A percentile compares a stretch with the other conserved stretches of the same genome.
Conservation (phyloP, 768 basidiomycete species). For the Neoboletus magnificus region DNA sequence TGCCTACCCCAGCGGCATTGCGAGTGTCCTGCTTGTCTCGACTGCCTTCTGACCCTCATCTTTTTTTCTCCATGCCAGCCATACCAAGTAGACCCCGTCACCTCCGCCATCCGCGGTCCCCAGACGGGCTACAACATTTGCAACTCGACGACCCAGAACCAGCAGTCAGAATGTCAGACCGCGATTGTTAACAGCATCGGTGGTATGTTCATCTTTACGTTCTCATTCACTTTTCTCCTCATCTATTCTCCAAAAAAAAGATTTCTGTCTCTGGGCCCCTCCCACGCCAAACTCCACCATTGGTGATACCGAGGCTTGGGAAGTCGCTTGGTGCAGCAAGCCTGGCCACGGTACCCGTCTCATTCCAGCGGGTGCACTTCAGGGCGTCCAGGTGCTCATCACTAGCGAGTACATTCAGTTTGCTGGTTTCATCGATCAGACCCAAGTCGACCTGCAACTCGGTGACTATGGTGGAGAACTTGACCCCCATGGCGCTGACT, state of each 20-base stretch:
- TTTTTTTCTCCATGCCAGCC: slow-evolving; percentile 35
- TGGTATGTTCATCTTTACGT: slow-evolving; percentile 23
- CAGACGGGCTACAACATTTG: slow-evolving; percentile 67
- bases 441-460: slow-evolving; percentile 45
- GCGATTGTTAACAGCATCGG: slow-evolving; percentile 53
- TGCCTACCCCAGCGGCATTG: slow-evolving; percentile 42
- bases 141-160: slow-evolving; percentile 64
- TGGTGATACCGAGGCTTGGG: slow-evolving; percentile 61
- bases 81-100: slow-evolving; percentile 45
- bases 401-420: slow-evolving; percentile 58
- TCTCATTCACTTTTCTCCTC: slow-evolving; percentile 9
- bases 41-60: background rate
- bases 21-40: slow-evolving; percentile 15
- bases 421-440: slow-evolving; percentile 66
- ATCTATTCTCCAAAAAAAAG: no score
- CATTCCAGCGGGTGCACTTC: slow-evolving; percentile 61
- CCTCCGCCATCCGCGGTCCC: slow-evolving; percentile 46
- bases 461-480: slow-evolving; percentile 74
- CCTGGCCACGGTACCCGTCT: slow-evolving; percentile 63
- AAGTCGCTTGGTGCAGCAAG: slow-evolving; percentile 74
- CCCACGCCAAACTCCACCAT: slow-evolving; percentile 47
- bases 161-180: slow-evolving; percentile 67
- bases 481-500: slow-evolving; percentile 72
- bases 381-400: slow-evolving; percentile 60
- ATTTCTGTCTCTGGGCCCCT: slow-evolving; percentile 72